Evolutionary conservation across 1,284 basidiomycete genomes (phyloP).

Genomic region (Vanrija sp.): DNA sequence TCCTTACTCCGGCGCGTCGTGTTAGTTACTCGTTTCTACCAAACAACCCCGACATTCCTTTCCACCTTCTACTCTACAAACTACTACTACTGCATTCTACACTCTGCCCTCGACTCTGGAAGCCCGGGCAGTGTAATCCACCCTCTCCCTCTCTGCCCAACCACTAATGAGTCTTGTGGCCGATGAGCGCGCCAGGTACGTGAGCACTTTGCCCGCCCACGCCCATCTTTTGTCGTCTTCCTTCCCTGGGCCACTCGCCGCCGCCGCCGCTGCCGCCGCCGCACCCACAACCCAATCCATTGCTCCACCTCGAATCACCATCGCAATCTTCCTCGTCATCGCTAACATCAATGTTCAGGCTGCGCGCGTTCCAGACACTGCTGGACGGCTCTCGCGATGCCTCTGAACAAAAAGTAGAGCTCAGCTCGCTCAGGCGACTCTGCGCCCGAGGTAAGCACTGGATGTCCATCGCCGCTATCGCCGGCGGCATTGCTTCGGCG

Average conservation of each 20-base stretch:
- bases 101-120: not conserved
- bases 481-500: not conserved
- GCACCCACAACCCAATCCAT: too few species aligned
- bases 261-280: too few species aligned
- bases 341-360: conserved; percentile 17
- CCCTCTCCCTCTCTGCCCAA: not conserved
- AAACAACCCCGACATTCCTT: too few species aligned
- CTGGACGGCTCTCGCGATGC: conserved; percentile 36
- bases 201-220: not conserved
- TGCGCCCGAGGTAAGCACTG: conserved; percentile 37
- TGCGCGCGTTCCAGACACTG: conserved; percentile 42
- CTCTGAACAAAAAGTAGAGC: conserved; percentile 31
- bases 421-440: conserved; percentile 33
- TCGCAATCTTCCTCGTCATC: too few species aligned
- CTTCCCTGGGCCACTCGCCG: too few species aligned
- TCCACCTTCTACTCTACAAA: too few species aligned
- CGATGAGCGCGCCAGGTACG: conserved; percentile 10
- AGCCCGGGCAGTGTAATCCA: not conserved
- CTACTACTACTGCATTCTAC: too few species aligned
- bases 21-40: too few species aligned
- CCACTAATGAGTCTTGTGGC: conserved; percentile 1
- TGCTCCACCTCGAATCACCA: too few species aligned
- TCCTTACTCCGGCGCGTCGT: too few species aligned
- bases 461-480: not conserved
- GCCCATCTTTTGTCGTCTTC: too few species aligned